Evolutionary conservation across 2,329 filamentous ascomycete genomes (phyloP), one percentile per base, ranked within the genome.

Genomic region (Cytospora piceae): DNA sequence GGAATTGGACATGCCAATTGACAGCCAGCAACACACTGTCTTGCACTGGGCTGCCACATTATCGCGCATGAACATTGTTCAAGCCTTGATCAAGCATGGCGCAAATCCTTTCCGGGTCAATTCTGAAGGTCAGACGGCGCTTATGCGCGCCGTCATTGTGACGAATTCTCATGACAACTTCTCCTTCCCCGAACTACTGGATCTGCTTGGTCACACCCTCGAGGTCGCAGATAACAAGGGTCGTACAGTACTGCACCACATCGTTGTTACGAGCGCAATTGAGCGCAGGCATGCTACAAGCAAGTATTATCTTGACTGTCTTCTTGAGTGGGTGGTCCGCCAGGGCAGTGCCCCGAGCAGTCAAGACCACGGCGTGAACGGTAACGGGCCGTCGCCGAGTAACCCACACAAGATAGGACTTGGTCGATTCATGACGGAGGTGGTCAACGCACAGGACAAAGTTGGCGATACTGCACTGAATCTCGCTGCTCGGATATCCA

Each of bases 11-110:
- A 90, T 95, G 75, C 94, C 95, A 1, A 92, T 99, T 65, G 95
- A 99, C 73, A 85, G 90, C 31, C 93, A 93, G 66, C 89, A 89
- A 42, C 93, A 98, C 73, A 98, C 93, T 22, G 94, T 94, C 3
- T 82, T 99, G 51, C 94, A 98, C 74, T 99, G 95, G 95, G 95
- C 95, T 2, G 93, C 95, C 6, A 97, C 95, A 5, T 83, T 99
- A 56, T 93, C 93, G 3, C 90, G 94, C 20, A 90, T 96, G 75
- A 86, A 91, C 1, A 83, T 99, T 7, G 82, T 98, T 64, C 88
- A 91, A 62, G 85, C 94, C 0, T 83, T 99, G 14, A 91, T 98
- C 63, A 84, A 88, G 6, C 90, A 90, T 56, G 95, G 95, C 1
- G 94, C 94, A 1, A 96, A 90, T 70, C 93, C 96, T 56, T 92